A percentile compares a stretch with the other conserved stretches of the same genome.
phyloP scores from a whole-genome alignment of 257 asterid species.

The Leptodermis oblonga region DNA sequence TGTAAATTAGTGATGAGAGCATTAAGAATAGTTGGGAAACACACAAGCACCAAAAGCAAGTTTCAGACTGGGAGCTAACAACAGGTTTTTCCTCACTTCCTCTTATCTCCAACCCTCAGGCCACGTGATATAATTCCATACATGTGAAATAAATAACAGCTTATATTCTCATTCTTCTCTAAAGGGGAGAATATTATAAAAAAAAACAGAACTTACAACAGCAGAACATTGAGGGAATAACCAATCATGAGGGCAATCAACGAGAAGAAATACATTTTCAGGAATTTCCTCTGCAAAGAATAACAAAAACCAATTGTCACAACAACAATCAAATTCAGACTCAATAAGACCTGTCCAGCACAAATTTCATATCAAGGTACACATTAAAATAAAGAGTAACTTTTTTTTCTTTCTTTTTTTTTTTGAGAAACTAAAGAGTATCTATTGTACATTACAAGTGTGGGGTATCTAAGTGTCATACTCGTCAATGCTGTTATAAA shows the following conservation, averaged over 20 bases:
- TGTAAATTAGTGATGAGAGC: constrained; percentile 2
- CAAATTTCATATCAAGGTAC: neutral
- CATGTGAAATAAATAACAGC: neutral
- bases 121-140: neutral
- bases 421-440: too few species aligned
- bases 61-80: neutral
- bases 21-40: constrained; percentile 1
- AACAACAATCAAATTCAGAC: neutral
- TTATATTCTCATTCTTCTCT: neutral
- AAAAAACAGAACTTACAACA: constrained; percentile 61
- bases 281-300: constrained; percentile 62
- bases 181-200: neutral
- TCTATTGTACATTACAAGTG: too few species aligned
- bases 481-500: too few species aligned
- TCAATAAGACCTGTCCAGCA: neutral
- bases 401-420: too few species aligned
- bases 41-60: too few species aligned
- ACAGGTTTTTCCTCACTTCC: too few species aligned
- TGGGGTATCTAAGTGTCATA: too few species aligned
- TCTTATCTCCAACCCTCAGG: neutral
- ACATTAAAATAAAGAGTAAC: neutral
- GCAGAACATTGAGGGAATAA: constrained; percentile 94
- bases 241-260: constrained; percentile 99
- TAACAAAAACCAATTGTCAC: constrained; percentile 1
- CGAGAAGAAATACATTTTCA: constrained; percentile 62